Base-by-base conservation (phyloP, 2,329 filamentous ascomycete genomes). In the Calonectria fujianensis region DNA sequence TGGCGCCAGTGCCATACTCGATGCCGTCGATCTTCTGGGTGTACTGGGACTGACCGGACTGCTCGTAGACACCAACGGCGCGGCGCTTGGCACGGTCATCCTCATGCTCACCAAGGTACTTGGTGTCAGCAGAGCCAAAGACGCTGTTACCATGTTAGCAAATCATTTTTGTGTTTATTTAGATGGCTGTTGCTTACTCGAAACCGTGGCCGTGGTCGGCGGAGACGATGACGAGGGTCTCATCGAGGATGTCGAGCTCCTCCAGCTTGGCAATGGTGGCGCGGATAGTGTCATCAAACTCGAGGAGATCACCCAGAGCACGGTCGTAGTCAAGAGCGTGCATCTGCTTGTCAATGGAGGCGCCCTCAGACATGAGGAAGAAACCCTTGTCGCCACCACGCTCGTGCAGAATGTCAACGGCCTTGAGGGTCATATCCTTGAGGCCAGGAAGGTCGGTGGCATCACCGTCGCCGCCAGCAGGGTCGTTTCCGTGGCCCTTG, bases 141-240 rank as follows among this genome's bases (percentile, higher is more conserved):
- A 97, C 95, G 79, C 84, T 85, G 70, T 18, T n/a, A 20, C 75
- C 72, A 75, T 66, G 3, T 51, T 50, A 72, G 45, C 16, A 61
- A 39, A 2, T 54, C 13, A 24, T 54, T 27, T 20, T 31, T 59
- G 37, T 37, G 39, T 31, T 14, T n/a, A 6, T 41, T 11, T 7
- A 29, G 11, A 31, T 24, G 10, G 11, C 4, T 20, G 16, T 24
- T 20, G 79, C 85, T 79, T 78, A 87, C 84, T 96, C 95, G 83
- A 97, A 97, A 70, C 95, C 95, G 86, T 97, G 95, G 52, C 95
- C 95, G 88, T 97, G 95, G 82, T 97, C 95, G n/a, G 95, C 94
- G 4, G 95, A 95, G 64, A 97, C 94, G 65, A 97, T 83, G 77
- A 97, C 89, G 4, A 96, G 90, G 1, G 95, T 97, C 75, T 96